phyloP scores from a whole-genome alignment of 75 land plant species.

The Chamaecyparis obtusa region DNA sequence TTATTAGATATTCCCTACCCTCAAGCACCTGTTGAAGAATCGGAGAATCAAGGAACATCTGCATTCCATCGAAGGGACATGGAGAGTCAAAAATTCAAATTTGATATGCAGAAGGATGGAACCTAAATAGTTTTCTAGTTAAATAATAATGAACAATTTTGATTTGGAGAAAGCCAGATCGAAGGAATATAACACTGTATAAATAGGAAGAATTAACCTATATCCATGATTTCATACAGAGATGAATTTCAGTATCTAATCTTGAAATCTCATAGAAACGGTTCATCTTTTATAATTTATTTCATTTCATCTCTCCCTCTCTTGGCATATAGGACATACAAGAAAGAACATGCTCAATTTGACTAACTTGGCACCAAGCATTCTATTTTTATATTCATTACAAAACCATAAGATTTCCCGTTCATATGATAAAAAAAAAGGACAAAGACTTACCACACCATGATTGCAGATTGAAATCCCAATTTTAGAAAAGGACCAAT shows the following conservation, averaged over 20 bases:
- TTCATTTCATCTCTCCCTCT: neutral
- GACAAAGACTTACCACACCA: constrained; percentile 63
- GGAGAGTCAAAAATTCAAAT: too few species aligned
- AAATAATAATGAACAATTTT: too few species aligned
- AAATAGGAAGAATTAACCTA: too few species aligned
- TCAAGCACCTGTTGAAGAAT: neutral
- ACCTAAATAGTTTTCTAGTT: too few species aligned
- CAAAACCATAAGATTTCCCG: neutral
- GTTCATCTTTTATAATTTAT: neutral
- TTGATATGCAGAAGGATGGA: too few species aligned
- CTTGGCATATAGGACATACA: neutral
- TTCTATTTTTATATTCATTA: neutral
- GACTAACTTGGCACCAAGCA: neutral
- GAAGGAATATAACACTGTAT: too few species aligned
- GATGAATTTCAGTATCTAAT: neutral
- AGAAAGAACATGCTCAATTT: neutral
- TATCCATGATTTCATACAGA: neutral
- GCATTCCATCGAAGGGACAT: too few species aligned
- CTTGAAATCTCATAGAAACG: neutral
- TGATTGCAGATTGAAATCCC: constrained; percentile 82
- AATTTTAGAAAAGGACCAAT: constrained; percentile 49
- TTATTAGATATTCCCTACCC: neutral
- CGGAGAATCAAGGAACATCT: neutral
- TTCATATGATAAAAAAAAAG: neutral
- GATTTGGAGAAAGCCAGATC: too few species aligned